phyloP scores from a whole-genome alignment of 2,329 filamentous ascomycete genomes.

The Cercospora nicotianae region DNA sequence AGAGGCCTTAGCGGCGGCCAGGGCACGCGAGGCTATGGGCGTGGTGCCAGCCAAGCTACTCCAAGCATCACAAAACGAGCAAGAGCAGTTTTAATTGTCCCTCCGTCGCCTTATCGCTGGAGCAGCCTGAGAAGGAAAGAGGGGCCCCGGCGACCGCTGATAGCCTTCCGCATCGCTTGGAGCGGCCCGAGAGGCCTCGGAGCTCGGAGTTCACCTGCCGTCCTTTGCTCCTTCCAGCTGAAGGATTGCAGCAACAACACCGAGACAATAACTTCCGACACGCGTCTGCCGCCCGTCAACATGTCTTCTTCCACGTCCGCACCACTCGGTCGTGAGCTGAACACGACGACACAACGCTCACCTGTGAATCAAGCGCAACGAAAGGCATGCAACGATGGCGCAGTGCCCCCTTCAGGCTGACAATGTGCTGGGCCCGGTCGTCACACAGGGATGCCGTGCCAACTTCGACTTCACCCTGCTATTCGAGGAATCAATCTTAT shows the following conservation, averaged over 20 bases:
- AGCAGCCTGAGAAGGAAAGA: not conserved
- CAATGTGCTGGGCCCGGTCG: slow-evolving; percentile 23
- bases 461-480: slow-evolving; percentile 32
- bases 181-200: not conserved
- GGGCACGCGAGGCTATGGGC: not conserved
- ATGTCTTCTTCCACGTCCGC: not conserved
- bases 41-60: not conserved
- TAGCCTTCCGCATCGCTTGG: not conserved
- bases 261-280: not conserved
- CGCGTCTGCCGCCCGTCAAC: not conserved
- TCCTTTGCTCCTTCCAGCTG: not conserved
- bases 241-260: not conserved
- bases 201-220: not conserved
- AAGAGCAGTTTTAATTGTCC: not conserved
- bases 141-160: not conserved
- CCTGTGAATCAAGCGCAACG: not conserved
- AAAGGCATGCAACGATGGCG: not conserved
- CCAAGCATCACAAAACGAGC: not conserved
- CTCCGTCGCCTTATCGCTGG: not conserved
- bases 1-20: not conserved
- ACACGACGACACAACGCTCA: not conserved
- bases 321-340: not conserved
- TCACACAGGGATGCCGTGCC: slow-evolving; percentile 20
- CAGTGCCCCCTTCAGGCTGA: slow-evolving; percentile 20
- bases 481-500: slow-evolving; percentile 31